Conservation (phyloP, 2,329 filamentous ascomycete species). For the Lachnellula hyalina region DNA sequence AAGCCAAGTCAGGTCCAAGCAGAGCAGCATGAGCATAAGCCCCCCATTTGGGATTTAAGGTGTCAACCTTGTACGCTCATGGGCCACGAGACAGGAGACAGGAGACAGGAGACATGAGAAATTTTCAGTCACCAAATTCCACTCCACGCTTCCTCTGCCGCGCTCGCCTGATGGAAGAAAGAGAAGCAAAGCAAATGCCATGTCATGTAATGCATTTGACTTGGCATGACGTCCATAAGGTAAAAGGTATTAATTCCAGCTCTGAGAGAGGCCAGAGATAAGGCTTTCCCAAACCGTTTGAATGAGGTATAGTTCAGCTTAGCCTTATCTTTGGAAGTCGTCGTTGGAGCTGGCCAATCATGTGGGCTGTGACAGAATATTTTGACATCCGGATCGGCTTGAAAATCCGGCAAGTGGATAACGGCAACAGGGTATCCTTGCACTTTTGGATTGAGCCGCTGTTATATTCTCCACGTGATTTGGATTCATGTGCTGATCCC, state of each 20-base stretch:
- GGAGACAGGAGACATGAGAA: background rate
- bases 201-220: no score
- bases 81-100: background rate
- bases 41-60: background rate
- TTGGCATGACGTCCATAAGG: background rate
- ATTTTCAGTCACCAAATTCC: background rate
- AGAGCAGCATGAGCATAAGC: background rate
- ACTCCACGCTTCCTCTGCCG: background rate
- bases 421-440: background rate
- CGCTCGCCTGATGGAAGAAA: background rate
- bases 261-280: constrained; percentile 18
- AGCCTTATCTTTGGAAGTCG: constrained; percentile 11
- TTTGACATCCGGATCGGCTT: constrained; percentile 1
- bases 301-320: constrained; percentile 2
- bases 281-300: constrained; percentile 5
- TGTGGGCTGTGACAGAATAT: background rate
- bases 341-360: constrained; percentile 5
- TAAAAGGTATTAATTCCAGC: background rate
- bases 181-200: background rate
- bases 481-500: background rate
- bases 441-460: background rate
- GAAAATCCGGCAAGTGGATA: background rate
- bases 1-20: background rate
- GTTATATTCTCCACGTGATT: background rate
- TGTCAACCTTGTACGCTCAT: background rate